Conservation (phyloP, 257 asterid genomes). For the Nicotiana undulata region DNA sequence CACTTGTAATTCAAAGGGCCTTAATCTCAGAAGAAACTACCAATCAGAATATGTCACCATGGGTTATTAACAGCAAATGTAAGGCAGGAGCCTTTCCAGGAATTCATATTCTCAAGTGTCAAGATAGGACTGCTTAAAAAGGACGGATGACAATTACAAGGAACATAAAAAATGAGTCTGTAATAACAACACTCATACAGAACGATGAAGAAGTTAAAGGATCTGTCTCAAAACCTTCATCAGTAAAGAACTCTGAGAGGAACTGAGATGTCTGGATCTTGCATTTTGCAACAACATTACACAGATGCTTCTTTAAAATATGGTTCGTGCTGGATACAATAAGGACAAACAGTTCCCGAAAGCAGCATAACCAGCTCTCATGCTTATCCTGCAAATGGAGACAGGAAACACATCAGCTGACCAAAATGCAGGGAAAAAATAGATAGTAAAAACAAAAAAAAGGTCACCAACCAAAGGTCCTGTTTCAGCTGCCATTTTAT, state of each 20-base stretch:
- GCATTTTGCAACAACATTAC: conserved; percentile 43
- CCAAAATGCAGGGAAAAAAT: neutral
- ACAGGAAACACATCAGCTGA: conserved; percentile 10
- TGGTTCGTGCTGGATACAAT: conserved; percentile 46
- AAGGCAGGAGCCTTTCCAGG: neutral
- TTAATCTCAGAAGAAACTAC: neutral
- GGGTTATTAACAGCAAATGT: neutral
- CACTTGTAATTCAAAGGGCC: neutral
- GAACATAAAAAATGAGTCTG: neutral
- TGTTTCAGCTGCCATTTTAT: conserved; percentile 34
- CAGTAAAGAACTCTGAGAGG: conserved; percentile 48
- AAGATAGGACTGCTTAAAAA: neutral
- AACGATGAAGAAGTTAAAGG: neutral
- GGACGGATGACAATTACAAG: neutral
- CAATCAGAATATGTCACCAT: neutral
- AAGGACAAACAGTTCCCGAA: conserved; percentile 62
- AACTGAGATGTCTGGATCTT: conserved; percentile 33
- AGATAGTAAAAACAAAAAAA: neutral
- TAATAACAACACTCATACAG: neutral
- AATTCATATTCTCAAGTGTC: neutral
- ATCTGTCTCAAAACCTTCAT: conserved; percentile 50
- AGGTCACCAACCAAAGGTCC: conserved; percentile 40
- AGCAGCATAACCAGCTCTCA: conserved; percentile 44
- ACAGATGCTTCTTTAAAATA: conserved; percentile 50
- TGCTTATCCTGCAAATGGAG: conserved; percentile 43